A percentile compares a stretch with the other conserved stretches of the same genome.
Evolutionary conservation across 129 eudicot species (phyloP).

Genomic region (Apium graveolens): DNA sequence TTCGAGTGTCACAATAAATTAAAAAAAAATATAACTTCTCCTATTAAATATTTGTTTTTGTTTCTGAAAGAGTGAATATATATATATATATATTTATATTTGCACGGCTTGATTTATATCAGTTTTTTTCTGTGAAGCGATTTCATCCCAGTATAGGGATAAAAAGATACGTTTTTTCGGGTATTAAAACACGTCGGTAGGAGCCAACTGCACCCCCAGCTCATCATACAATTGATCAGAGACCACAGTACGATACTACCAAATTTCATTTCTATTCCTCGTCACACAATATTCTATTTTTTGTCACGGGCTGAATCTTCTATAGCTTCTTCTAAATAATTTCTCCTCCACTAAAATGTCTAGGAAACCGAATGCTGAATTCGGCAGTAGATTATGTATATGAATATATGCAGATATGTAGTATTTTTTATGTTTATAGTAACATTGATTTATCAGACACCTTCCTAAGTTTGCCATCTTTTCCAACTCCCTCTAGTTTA

Average conservation of each 20-base stretch:
- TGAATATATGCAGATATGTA: background rate
- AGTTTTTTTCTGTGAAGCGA: too few relatives aligned
- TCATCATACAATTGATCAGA: too few relatives aligned
- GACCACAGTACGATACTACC: background rate
- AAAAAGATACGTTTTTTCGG: too few relatives aligned
- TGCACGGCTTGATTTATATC: too few relatives aligned
- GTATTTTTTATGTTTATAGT: background rate
- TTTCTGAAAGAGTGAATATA: too few relatives aligned
- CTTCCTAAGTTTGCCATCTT: background rate
- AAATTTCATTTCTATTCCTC: background rate
- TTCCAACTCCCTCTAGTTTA: background rate
- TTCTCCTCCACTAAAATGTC: background rate
- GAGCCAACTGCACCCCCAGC: too few relatives aligned
- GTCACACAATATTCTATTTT: background rate
- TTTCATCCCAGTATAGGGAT: too few relatives aligned
- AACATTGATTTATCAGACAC: constrained; percentile 9
- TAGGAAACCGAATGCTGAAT: background rate
- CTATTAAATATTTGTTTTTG: too few relatives aligned
- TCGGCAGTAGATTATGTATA: background rate
- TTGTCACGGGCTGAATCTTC: constrained; percentile 2
- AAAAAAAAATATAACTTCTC: too few relatives aligned
- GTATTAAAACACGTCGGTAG: too few relatives aligned
- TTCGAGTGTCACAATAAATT: too few relatives aligned
- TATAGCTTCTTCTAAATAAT: background rate
- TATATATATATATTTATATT: too few relatives aligned